Evolutionary conservation across 495 filamentous ascomycete species (phyloP), one percentile per base, ranked within the genome.

Genomic region (Penicillium pulvis): DNA sequence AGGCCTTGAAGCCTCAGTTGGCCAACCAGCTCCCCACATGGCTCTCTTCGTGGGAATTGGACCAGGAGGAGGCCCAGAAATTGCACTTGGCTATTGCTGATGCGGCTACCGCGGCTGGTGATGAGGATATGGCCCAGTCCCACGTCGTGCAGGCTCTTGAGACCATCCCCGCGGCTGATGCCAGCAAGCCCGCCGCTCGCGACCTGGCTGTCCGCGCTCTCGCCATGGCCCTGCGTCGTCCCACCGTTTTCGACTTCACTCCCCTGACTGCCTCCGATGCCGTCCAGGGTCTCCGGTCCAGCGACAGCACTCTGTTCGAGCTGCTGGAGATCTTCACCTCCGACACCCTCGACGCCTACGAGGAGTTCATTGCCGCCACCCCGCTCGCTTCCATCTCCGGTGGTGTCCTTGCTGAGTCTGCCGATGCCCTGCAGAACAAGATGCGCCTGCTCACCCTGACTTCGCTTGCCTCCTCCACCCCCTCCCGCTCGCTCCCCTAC

Each of bases 371-470:
- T 59, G 57, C 69, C 48, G 62, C 76, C 61, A 76, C 61, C 57
- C 76, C 75, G 11, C 69, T 80, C 53, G 59, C 68, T 39, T 71
- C 70, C 51, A 78, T 80, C 66, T 78, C 76, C 28, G 68, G 68
- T 39, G 76, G 75, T 19, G 77, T 77, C 19, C 67, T 80, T 57
- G 69, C 79, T 60, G 78, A 81, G 20, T 85, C 95, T 71, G 84
- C 89, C 59, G 87, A 87, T 49, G 95, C 87, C 71, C 75, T 97
- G 58, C 87, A 93, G 75, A 85, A 86, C 65, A 98, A 98, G 80
- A 96, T 98, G 81, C 92, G 94, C 53, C 85, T 98, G 42, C 82
- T 98, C 30, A 98, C 95, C 8, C 87, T 98, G 53, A 90, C 93
- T 47, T 92, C 89, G 16, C 80, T 98, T 31, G 92, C 93, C 17